A percentile compares a stretch with the other conserved stretches of the same genome.
phyloP scores from a whole-genome alignment of 2,329 filamentous ascomycete genomes.

The Aspergillus viridinutans region DNA sequence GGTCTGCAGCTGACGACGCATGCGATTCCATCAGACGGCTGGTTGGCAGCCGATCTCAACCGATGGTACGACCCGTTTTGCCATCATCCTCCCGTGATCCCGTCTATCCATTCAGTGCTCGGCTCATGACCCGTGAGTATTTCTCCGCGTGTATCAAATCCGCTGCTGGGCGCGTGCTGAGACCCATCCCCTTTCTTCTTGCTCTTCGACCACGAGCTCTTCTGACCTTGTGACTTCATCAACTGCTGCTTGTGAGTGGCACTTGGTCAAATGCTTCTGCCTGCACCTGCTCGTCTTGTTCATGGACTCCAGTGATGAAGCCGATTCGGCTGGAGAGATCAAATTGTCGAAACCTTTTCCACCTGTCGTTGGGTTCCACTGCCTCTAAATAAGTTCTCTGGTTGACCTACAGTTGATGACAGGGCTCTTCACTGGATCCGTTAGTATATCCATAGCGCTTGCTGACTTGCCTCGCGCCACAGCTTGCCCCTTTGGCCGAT shows the following conservation, averaged over 20 bases:
- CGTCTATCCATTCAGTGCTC: slow-evolving; percentile 4
- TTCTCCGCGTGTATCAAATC: slow-evolving; percentile 11
- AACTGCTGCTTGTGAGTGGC: slow-evolving; percentile 5
- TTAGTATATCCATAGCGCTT: background rate
- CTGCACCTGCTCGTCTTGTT: background rate
- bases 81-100: slow-evolving; percentile 1
- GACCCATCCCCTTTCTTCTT: slow-evolving; percentile 8
- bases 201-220: background rate
- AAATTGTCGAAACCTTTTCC: background rate
- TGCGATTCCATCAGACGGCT: background rate
- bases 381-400: slow-evolving; percentile 5
- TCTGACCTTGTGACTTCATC: slow-evolving; percentile 8
- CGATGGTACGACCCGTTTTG: slow-evolving; percentile 10
- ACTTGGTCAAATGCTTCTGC: background rate
- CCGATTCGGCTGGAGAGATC: background rate
- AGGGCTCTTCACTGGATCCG: slow-evolving; percentile 1
- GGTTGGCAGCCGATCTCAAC: slow-evolving; percentile 11
- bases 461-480: background rate
- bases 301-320: background rate
- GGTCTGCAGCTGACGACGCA: background rate
- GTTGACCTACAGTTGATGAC: slow-evolving; percentile 8
- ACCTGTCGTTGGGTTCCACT: slow-evolving; percentile 3
- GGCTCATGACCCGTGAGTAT: slow-evolving; percentile 10
- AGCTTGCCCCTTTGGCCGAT: background rate
- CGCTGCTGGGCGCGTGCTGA: slow-evolving; percentile 18